These are phyloP conservation scores for Francoa sonchifolia DNA, from an alignment of 441 rosid species.

Conservation along the genomic window DNA sequence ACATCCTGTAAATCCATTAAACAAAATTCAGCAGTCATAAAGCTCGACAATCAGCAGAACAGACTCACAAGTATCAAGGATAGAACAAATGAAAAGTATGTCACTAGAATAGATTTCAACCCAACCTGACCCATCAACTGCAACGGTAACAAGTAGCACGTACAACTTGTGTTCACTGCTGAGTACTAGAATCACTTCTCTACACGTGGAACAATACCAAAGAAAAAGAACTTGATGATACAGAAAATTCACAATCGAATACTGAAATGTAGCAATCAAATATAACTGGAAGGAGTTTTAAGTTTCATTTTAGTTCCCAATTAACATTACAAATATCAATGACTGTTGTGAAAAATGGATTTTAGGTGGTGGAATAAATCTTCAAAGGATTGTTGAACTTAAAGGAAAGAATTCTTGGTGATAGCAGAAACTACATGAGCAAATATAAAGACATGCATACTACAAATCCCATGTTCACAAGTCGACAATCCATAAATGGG, in stretches of 20 bases:
- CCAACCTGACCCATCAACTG: slow-evolving; percentile 60
- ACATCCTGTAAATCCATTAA: slow-evolving; percentile 37
- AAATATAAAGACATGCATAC: too few species aligned
- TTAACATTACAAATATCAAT: not conserved
- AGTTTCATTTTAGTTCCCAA: not conserved
- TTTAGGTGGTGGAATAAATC: not conserved
- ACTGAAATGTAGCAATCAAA: not conserved
- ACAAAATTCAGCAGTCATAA: slow-evolving; percentile 15
- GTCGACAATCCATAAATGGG: too few species aligned
- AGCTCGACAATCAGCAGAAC: slow-evolving; percentile 13
- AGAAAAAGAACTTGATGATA: not conserved
- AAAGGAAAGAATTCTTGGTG: not conserved
- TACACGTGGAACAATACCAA: slow-evolving; percentile 18
- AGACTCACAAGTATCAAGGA: slow-evolving; percentile 8
- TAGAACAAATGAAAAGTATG: slow-evolving; percentile 10
- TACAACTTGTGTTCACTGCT: slow-evolving; percentile 58
- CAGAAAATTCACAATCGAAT: not conserved
- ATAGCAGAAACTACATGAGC: too few species aligned
- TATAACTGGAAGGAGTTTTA: too few species aligned
- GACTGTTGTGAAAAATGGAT: not conserved
- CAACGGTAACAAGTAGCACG: slow-evolving; percentile 48
- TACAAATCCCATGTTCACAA: too few species aligned
- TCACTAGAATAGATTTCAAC: slow-evolving; percentile 13
- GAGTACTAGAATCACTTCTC: slow-evolving; percentile 58
- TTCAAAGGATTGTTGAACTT: too few species aligned